These are phyloP conservation scores for Datisca glomerata DNA, from an alignment of 306 rosid genomes.

Conservation along the genomic window DNA sequence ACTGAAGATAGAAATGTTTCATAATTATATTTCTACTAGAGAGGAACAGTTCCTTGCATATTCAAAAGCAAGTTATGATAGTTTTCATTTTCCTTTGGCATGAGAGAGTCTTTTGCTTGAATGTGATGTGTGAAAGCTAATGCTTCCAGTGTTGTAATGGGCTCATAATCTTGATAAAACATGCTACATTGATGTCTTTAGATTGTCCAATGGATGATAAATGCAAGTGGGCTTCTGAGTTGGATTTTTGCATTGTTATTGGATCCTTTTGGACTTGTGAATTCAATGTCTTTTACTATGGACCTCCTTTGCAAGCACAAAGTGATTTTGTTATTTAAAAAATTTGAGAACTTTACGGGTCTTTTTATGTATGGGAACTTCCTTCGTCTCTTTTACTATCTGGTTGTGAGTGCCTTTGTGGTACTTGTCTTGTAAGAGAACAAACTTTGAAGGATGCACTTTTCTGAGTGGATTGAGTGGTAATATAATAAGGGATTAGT, in stretches of 20 bases:
- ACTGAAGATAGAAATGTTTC: constrained; percentile 35
- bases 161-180: constrained; percentile 45
- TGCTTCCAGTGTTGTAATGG: constrained; percentile 53
- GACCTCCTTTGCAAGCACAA: constrained; percentile 27
- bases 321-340: constrained; percentile 22
- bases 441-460: constrained; percentile 44
- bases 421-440: constrained; percentile 48
- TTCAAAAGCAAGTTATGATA: constrained; percentile 32
- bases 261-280: constrained; percentile 60
- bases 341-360: constrained; percentile 18
- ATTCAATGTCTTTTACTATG: constrained; percentile 47
- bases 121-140: constrained; percentile 52
- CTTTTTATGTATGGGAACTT: constrained; percentile 51
- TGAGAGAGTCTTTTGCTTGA: constrained; percentile 39
- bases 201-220: constrained; percentile 35
- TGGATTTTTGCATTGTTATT: constrained; percentile 51
- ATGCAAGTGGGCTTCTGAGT: constrained; percentile 41
- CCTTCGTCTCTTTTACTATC: constrained; percentile 38
- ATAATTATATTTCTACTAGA: constrained; percentile 20
- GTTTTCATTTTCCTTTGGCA: constrained; percentile 39
- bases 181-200: constrained; percentile 22
- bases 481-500: constrained; percentile 59
- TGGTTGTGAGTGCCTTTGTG: constrained; percentile 33
- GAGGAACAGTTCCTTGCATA: constrained; percentile 43
- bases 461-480: constrained; percentile 66